Percentiles rank a stretch among this genome's conserved stretches.
phyloP scores from a whole-genome alignment of 2,329 filamentous ascomycete species.

The Fusarium nanum region DNA sequence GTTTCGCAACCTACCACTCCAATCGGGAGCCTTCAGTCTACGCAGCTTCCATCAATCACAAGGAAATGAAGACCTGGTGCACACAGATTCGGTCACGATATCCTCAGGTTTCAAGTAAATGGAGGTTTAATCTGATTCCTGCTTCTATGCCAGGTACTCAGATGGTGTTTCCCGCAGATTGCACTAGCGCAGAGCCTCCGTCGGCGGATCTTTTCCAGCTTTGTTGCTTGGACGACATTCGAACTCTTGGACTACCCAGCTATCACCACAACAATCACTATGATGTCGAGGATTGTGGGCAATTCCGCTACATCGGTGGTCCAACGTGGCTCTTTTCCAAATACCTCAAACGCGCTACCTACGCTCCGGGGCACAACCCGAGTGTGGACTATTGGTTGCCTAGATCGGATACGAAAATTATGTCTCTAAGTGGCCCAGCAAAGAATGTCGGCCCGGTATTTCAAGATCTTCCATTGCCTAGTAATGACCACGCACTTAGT shows the following conservation, averaged over 20 bases:
- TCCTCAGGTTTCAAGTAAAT: rapidly evolving
- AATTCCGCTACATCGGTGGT: neutral
- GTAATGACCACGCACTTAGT: no score
- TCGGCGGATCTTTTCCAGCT: neutral
- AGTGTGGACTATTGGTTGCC: neutral
- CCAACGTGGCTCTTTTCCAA: neutral
- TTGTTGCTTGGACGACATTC: neutral
- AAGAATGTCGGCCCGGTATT: neutral
- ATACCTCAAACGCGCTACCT: no score
- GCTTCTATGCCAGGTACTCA: neutral
- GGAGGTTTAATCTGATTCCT: neutral
- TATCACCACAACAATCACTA: neutral
- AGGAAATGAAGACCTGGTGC: neutral
- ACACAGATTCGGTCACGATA: rapidly evolving
- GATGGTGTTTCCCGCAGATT: neutral
- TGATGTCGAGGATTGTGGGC: rapidly evolving
- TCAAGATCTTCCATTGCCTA: neutral
- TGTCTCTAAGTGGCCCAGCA: neutral
- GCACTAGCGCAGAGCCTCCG: neutral
- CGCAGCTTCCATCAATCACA: no score
- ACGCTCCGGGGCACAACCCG: no score
- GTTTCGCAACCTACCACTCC: neutral
- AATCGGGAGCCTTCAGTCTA: neutral
- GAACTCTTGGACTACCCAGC: neutral
- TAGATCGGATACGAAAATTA: rapidly evolving